Evolutionary conservation across 306 rosid species (phyloP), one percentile per base, ranked within the genome.

Genomic region (Cucurbita pepo): DNA sequence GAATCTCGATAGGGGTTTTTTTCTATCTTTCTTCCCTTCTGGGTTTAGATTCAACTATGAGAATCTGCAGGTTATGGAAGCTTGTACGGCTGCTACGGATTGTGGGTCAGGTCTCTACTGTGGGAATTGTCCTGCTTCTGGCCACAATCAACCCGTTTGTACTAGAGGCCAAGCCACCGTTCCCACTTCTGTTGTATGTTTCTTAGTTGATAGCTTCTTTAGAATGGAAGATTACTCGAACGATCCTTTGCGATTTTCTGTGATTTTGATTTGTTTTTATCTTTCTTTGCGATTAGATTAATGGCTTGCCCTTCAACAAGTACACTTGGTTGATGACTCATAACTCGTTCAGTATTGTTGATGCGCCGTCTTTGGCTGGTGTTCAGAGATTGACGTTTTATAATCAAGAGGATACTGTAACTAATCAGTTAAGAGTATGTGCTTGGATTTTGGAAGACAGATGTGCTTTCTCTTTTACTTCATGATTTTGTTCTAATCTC

Each of bases 351-450:
- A 92, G 98, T 79, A 92, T 88, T 73, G 89, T 88, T 36, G 96
- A 90, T 78, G 88, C 96, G 1, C 91, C 98, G 0, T 67, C 89
- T 19, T 74, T 92, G 81, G 44, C 81, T 8, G 98, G 96, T 11
- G 88, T 77, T 75, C 96, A 92, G 69, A 90, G 96, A 77, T 81
- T 92, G 56, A 92, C 98, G 70, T 84, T 92, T 71, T 92, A 73
- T 83, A 93, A 90, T 78, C 98, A 93, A 86, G 96, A 93, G 77
- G 98, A 93, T 80, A 71, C 89, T 19, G 93, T 93, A n/a, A 90
- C 96, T 61, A 90, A 90, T 73, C 94, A 90, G 79, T 76, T 93
- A 78, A 87, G 81, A 72, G 98, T 93, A 83, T 69, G 83, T 73
- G 53, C 43, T 47, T 52, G 41, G 19, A 21, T 56, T 40, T 30